These are phyloP conservation scores for Ceratocystis smalleyi DNA, from an alignment of 2,329 filamentous ascomycete species.

Conservation along the genomic window DNA sequence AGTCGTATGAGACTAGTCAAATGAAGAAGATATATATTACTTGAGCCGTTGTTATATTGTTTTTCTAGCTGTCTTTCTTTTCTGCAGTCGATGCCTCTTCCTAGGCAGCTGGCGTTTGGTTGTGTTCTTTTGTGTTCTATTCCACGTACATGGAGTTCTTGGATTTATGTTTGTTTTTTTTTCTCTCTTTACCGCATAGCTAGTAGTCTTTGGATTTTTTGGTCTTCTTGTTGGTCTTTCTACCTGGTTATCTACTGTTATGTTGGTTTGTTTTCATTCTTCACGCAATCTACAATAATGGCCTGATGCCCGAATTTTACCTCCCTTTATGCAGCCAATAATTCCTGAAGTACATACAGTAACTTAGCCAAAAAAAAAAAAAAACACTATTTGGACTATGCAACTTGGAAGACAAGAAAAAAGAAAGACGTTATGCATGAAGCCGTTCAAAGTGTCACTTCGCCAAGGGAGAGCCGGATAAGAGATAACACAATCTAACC, in stretches of 20 bases:
- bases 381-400: neutral
- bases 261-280: neutral
- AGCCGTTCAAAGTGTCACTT: neutral
- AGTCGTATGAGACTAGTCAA: conserved; percentile 44
- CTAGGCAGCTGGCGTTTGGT: neutral
- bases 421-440: neutral
- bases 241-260: neutral
- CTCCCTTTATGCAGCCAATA: neutral
- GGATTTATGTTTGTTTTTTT: neutral
- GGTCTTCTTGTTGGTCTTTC: neutral
- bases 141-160: neutral
- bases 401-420: neutral
- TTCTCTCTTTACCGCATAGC: neutral
- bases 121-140: neutral
- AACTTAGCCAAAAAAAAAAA: neutral
- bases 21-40: conserved; percentile 87
- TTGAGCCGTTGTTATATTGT: conserved; percentile 25
- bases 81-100: neutral
- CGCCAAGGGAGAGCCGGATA: neutral
- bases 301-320: neutral
- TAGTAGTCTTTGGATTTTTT: neutral
- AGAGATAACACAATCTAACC: neutral
- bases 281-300: no score
- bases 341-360: neutral
- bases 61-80: neutral